Conservation (phyloP, 2,329 filamentous ascomycete species). For the Scedosporium boydii region DNA sequence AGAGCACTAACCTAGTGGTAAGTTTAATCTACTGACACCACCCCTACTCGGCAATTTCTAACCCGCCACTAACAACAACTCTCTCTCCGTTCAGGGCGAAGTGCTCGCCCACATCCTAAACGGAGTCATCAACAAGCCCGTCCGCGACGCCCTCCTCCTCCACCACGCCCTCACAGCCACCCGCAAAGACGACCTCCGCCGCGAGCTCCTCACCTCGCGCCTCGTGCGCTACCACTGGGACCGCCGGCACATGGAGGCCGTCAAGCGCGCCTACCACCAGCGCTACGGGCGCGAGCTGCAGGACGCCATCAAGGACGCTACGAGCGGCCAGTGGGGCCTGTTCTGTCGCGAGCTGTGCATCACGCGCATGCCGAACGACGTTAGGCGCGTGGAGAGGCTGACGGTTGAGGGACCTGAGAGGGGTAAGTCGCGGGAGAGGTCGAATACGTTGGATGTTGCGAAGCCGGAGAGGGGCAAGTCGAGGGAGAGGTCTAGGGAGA, state of each 20-base stretch:
- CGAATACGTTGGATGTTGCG: background rate
- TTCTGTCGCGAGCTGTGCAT: constrained; percentile 67
- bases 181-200: constrained; percentile 60
- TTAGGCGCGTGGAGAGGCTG: constrained; percentile 39
- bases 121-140: constrained; percentile 89
- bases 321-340: constrained; percentile 64
- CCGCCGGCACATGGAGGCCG: constrained; percentile 63
- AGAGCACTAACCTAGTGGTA: constrained; percentile 88
- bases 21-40: constrained; percentile 27
- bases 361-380: constrained; percentile 48
- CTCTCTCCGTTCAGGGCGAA: constrained; percentile 59
- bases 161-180: constrained; percentile 79
- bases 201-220: constrained; percentile 79
- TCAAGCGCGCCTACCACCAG: constrained; percentile 71
- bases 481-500: background rate
- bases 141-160: constrained; percentile 82
- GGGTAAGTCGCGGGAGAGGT: background rate
- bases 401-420: constrained; percentile 9
- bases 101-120: constrained; percentile 92
- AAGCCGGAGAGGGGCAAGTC: background rate
- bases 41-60: background rate
- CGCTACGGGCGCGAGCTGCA: constrained; percentile 68
- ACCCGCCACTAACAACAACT: background rate
- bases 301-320: constrained; percentile 68
- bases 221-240: constrained; percentile 93